Percentiles rank a stretch among this genome's conserved stretches.
phyloP scores from a whole-genome alignment of 345 rosid genomes.

The Lepidium aucheri region DNA sequence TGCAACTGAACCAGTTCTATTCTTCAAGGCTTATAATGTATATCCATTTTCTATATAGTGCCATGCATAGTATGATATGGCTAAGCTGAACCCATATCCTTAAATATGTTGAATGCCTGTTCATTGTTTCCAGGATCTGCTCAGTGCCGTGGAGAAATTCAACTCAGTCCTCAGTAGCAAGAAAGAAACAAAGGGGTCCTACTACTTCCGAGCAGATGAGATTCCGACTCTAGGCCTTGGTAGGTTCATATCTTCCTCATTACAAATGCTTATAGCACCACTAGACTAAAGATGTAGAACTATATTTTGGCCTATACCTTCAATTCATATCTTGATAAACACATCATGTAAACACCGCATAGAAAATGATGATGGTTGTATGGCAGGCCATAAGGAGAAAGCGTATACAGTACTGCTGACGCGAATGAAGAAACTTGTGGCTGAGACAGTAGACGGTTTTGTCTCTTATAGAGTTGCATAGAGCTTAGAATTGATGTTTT shows the following conservation, averaged over 20 bases:
- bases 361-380: constrained; percentile 8
- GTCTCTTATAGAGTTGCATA: constrained; percentile 43
- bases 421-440: constrained; percentile 54
- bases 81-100: not conserved
- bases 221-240: constrained; percentile 59
- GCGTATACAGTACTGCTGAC: constrained; percentile 50
- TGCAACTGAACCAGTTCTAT: not conserved
- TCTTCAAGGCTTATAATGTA: not conserved
- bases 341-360: not conserved
- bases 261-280: not conserved
- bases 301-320: not conserved
- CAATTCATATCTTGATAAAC: not conserved
- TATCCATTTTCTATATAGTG: not conserved
- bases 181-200: constrained; percentile 30
- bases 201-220: constrained; percentile 56
- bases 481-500: not conserved
- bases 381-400: constrained; percentile 58
- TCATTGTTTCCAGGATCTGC: constrained; percentile 49
- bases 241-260: constrained; percentile 13
- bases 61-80: not conserved
- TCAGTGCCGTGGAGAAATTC: constrained; percentile 60
- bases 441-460: constrained; percentile 50
- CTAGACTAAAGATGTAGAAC: not conserved
- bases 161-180: constrained; percentile 46
- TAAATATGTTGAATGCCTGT: not conserved